These are phyloP conservation scores for Thalassiosira hispida DNA, from an alignment of 352 stramenopile genomes.

Conservation along the genomic window DNA sequence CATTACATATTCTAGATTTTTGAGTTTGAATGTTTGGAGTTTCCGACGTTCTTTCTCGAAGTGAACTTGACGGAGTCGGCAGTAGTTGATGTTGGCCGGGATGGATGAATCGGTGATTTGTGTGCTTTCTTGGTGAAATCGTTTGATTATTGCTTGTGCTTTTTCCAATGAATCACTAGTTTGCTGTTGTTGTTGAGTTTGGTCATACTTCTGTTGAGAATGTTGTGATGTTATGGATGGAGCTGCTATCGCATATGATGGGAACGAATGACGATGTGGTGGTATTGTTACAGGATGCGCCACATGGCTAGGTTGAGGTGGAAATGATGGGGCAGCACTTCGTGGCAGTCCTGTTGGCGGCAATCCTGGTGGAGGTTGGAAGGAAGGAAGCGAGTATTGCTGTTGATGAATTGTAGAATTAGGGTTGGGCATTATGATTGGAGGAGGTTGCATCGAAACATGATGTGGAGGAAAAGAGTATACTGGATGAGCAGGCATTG, in stretches of 20 bases:
- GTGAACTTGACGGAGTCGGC: slow-evolving; percentile 38
- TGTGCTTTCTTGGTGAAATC: slow-evolving; percentile 38
- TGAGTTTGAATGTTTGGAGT: slow-evolving; percentile 52
- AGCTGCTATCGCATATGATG: background rate
- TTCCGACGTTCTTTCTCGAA: slow-evolving; percentile 57
- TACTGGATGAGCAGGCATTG: too few relatives aligned
- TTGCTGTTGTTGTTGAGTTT: background rate
- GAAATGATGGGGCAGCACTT: background rate
- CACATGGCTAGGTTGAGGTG: background rate
- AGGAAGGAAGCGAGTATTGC: too few relatives aligned
- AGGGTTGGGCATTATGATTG: too few relatives aligned
- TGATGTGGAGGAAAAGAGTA: too few relatives aligned
- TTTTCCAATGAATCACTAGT: slow-evolving; percentile 32
- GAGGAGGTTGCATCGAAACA: too few relatives aligned
- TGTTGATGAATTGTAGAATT: too few relatives aligned
- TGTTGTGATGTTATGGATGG: background rate
- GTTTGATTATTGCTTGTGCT: slow-evolving; percentile 35
- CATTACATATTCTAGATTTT: slow-evolving; percentile 79
- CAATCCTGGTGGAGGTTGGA: background rate
- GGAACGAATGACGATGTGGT: background rate
- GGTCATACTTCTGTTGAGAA: background rate
- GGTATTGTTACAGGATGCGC: background rate
- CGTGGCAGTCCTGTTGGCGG: background rate
- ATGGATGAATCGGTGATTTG: slow-evolving; percentile 10
- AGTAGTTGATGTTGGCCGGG: slow-evolving; percentile 30